Percentiles rank a stretch among this genome's conserved stretches.
These are phyloP conservation scores for Leucocoprinus sp. DNA, from an alignment of 768 basidiomycete genomes.

Conservation along the genomic window DNA sequence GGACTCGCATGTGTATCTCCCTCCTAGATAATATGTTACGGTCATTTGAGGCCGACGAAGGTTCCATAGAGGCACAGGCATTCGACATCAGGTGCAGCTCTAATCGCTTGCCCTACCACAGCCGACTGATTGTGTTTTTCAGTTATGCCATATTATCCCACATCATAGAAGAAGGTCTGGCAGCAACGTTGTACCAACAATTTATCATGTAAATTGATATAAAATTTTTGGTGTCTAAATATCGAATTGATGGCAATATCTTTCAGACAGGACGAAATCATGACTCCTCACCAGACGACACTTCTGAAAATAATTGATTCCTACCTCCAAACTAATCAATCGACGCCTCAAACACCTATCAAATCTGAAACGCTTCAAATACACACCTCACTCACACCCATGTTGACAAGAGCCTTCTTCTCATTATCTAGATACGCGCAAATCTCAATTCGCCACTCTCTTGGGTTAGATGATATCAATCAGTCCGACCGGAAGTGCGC, in stretches of 20 bases:
- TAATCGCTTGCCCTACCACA: conserved; percentile 4
- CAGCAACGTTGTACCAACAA: conserved; percentile 50
- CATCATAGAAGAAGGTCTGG: conserved; percentile 51
- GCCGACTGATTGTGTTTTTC: conserved; percentile 7
- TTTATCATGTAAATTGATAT: conserved; percentile 47
- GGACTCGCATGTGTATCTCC: conserved; percentile 56
- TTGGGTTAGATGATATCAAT: conserved; percentile 21
- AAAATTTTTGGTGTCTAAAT: neutral
- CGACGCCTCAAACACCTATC: conserved; percentile 21
- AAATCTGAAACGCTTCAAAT: conserved; percentile 26
- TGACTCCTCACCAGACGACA: conserved; percentile 82
- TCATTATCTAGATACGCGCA: conserved; percentile 52
- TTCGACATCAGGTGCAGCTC: conserved; percentile 67
- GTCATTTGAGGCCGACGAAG: conserved; percentile 60
- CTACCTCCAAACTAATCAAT: conserved; percentile 54
- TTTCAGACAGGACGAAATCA: conserved; percentile 54
- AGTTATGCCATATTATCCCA: conserved; percentile 63
- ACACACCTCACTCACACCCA: conserved; percentile 40
- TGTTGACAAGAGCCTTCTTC: conserved; percentile 58
- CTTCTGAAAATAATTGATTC: conserved; percentile 84
- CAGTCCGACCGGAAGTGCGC: neutral
- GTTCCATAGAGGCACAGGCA: conserved; percentile 52
- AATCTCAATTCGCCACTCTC: conserved; percentile 39
- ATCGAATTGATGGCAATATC: conserved; percentile 4
- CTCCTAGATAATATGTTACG: conserved; percentile 68